phyloP scores from a whole-genome alignment of 768 basidiomycete genomes.

The Dentipellis sp. region DNA sequence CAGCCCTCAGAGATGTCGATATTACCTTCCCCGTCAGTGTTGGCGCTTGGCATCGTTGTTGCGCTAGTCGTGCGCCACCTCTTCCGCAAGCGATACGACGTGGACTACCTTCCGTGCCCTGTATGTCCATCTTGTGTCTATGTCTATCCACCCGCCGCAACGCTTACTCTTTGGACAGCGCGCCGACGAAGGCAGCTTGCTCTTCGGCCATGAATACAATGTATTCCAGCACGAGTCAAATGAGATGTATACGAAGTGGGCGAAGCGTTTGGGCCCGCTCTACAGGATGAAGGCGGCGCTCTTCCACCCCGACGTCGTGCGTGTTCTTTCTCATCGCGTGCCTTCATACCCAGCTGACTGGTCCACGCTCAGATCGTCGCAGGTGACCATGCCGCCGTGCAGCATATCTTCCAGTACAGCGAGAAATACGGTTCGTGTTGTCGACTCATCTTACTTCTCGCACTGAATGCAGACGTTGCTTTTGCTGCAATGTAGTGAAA shows the following conservation, averaged over 20 bases:
- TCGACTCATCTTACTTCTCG: not conserved
- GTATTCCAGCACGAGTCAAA: slow-evolving; percentile 25
- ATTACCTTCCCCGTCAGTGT: not conserved
- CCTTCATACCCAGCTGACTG: not conserved
- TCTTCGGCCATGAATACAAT: slow-evolving; percentile 29
- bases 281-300: slow-evolving; percentile 30
- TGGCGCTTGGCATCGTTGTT: not conserved
- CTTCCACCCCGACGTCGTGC: slow-evolving; percentile 29
- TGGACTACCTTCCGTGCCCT: slow-evolving; percentile 12
- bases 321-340: slow-evolving; percentile 2
- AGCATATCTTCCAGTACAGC: slow-evolving; percentile 29
- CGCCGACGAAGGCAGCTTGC: not conserved
- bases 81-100: slow-evolving; percentile 7
- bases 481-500: slow-evolving; percentile 13
- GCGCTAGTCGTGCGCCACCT: not conserved
- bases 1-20: not conserved
- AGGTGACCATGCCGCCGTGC: slow-evolving; percentile 27
- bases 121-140: slow-evolving; percentile 4
- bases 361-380: slow-evolving; percentile 23
- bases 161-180: not conserved
- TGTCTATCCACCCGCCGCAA: not conserved
- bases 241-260: slow-evolving; percentile 27
- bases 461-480: not conserved
- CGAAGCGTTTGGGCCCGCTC: slow-evolving; percentile 22
- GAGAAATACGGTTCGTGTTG: slow-evolving; percentile 23